Evolutionary conservation across 2,329 filamentous ascomycete species (phyloP).

Genomic region (Sclerotinia sclerotiorum): DNA sequence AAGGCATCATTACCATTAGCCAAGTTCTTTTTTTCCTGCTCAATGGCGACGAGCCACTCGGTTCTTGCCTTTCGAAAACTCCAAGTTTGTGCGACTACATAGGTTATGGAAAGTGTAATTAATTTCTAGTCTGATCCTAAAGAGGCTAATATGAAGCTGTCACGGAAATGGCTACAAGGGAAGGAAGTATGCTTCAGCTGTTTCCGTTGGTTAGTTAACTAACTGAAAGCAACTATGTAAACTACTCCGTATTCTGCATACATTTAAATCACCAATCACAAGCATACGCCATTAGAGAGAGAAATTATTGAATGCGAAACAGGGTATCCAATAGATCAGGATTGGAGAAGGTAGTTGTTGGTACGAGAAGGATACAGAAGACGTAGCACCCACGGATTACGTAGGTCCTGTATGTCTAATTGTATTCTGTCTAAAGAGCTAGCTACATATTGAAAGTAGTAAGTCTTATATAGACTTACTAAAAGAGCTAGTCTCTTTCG

Average conservation of each 20-base stretch:
- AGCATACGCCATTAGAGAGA: neutral
- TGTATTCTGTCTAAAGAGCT: too few species aligned
- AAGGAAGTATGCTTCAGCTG: too few species aligned
- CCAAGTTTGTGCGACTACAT: neutral
- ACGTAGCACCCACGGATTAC: too few species aligned
- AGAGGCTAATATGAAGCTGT: neutral
- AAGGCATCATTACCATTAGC: neutral
- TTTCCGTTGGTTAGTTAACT: neutral
- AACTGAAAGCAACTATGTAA: too few species aligned
- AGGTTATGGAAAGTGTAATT: neutral
- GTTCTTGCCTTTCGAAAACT: neutral
- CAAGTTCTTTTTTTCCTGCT: neutral
- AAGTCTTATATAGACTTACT: too few species aligned
- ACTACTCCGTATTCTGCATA: too few species aligned
- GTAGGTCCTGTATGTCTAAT: too few species aligned
- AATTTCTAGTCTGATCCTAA: neutral
- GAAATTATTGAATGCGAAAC: neutral
- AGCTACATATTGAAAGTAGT: too few species aligned
- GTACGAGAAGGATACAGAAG: too few species aligned
- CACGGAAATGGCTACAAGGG: neutral
- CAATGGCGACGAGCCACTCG: neutral
- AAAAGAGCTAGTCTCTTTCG: too few species aligned
- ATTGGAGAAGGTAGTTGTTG: too few species aligned
- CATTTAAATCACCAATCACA: neutral
- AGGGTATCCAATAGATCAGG: neutral